Percentiles rank a stretch among this genome's conserved stretches.
Evolutionary conservation across 345 rosid genomes (phyloP).

Genomic region (Triadica sebifera): DNA sequence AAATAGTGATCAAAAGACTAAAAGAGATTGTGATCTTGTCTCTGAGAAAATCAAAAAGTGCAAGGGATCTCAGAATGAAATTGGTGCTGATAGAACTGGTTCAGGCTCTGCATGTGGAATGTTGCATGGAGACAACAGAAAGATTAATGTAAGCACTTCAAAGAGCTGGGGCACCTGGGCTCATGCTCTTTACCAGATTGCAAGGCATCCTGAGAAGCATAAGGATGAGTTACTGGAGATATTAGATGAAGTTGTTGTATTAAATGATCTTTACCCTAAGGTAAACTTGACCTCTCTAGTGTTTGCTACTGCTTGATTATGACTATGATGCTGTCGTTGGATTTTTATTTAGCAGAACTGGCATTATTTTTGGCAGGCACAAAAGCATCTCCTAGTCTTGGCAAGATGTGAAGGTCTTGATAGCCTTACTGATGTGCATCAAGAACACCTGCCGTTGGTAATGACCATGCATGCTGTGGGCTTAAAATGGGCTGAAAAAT

Average conservation of each 20-base stretch:
- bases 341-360: neutral
- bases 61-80: conserved; percentile 43
- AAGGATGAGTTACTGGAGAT: conserved; percentile 57
- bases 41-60: conserved; percentile 52
- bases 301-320: neutral
- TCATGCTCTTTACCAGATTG: conserved; percentile 65
- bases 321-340: conserved; percentile 1
- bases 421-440: conserved; percentile 55
- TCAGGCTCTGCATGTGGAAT: conserved; percentile 23
- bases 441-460: conserved; percentile 60
- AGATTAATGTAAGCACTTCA: conserved; percentile 22
- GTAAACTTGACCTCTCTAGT: conserved; percentile 26
- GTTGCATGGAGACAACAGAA: conserved; percentile 23
- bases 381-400: conserved; percentile 69
- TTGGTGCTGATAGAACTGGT: conserved; percentile 12
- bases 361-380: conserved; percentile 48
- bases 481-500: conserved; percentile 66
- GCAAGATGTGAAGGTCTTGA: conserved; percentile 61
- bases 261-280: conserved; percentile 85
- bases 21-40: conserved; percentile 36
- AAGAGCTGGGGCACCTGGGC: conserved; percentile 78
- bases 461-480: conserved; percentile 67
- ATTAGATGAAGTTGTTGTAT: conserved; percentile 56
- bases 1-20: conserved; percentile 37
- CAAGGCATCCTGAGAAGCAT: conserved; percentile 74